A percentile compares a stretch with the other conserved stretches of the same genome.
Conservation (phyloP, 2,329 filamentous ascomycete species). For the Claviceps arundinis region DNA sequence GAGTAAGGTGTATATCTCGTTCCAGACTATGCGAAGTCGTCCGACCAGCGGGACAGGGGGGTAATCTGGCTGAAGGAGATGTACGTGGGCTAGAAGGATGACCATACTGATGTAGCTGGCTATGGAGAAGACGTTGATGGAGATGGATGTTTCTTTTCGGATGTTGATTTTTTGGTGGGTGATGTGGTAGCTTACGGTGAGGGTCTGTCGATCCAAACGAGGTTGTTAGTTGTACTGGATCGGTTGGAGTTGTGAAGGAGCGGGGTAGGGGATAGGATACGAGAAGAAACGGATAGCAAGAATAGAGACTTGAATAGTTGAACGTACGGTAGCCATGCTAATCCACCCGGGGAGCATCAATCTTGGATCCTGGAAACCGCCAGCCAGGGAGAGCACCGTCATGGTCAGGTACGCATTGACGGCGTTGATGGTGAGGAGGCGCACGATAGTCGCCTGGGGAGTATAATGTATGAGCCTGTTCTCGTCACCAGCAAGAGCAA, state of each 20-base stretch:
- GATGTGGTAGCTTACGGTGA: conserved; percentile 63
- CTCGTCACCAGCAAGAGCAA: background rate
- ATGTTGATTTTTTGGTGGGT: conserved; percentile 70
- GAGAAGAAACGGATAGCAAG: background rate
- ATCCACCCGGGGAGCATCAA: conserved; percentile 68
- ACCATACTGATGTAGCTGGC: conserved; percentile 67
- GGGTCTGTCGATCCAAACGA: conserved; percentile 32
- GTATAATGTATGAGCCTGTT: conserved; percentile 71
- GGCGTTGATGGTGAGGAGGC: conserved; percentile 61
- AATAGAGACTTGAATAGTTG: background rate
- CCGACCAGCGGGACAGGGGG: conserved; percentile 44
- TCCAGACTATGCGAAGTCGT: conserved; percentile 21
- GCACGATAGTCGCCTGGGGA: conserved; percentile 65
- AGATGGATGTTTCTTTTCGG: conserved; percentile 63
- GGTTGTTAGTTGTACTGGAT: background rate
- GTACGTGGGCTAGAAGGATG: conserved; percentile 52
- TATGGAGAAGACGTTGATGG: conserved; percentile 64
- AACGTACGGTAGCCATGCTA: conserved; percentile 55
- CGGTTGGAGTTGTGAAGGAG: background rate
- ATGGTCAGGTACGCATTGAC: conserved; percentile 65
- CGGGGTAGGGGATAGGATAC: background rate
- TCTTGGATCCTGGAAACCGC: conserved; percentile 55
- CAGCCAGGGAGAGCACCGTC: conserved; percentile 55
- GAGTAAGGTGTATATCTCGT: conserved; percentile 19
- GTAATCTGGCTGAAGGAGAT: conserved; percentile 48